phyloP scores from a whole-genome alignment of 2,329 filamentous ascomycete genomes.

The Nemania diffusa region DNA sequence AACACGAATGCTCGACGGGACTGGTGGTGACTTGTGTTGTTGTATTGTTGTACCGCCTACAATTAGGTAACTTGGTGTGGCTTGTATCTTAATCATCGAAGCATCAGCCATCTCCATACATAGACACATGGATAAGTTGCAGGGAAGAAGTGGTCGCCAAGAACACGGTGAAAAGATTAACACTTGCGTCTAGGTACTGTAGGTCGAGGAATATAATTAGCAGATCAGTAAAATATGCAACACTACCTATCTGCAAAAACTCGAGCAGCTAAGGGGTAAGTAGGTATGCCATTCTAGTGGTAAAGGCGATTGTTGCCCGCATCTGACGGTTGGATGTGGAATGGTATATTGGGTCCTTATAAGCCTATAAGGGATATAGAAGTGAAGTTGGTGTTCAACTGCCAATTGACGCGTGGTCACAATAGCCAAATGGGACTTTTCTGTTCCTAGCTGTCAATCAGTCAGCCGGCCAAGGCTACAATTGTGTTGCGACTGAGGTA shows the following conservation, averaged over 20 bases:
- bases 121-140: background rate
- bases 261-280: too few relatives aligned
- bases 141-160: background rate
- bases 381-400: background rate
- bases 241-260: background rate
- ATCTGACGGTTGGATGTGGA: background rate
- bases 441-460: conserved; percentile 1
- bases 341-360: background rate
- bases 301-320: background rate
- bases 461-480: background rate
- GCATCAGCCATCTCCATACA: background rate
- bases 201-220: background rate
- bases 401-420: conserved; percentile 2
- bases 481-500: background rate
- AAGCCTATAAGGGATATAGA: background rate
- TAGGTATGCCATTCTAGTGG: too few relatives aligned
- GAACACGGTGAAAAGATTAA: background rate
- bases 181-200: background rate
- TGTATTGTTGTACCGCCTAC: conserved; percentile 1
- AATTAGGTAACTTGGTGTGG: conserved; percentile 4
- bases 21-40: background rate
- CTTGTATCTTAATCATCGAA: background rate
- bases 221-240: background rate
- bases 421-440: background rate
- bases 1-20: background rate